phyloP scores from a whole-genome alignment of 441 rosid genomes.

The Pelargonium fulgidum region DNA sequence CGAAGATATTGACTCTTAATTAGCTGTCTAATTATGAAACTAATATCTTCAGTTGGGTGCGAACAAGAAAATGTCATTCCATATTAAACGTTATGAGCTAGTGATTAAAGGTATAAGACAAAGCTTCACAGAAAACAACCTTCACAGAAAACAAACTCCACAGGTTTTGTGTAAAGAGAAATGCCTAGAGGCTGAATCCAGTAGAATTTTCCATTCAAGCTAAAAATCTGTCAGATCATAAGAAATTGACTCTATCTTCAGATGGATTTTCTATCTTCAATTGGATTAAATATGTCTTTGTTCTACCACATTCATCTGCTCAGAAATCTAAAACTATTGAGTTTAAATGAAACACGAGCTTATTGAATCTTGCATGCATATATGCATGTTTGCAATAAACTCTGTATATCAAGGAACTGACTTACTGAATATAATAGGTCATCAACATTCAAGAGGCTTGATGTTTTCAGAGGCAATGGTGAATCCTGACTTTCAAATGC shows the following conservation, averaged over 20 bases:
- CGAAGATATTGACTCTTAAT: background rate
- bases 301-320: background rate
- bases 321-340: constrained; percentile 1
- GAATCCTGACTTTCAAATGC: constrained; percentile 41
- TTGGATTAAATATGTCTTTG: background rate
- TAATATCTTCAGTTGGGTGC: background rate
- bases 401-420: constrained; percentile 1
- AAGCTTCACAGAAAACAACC: background rate
- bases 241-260: background rate
- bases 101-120: background rate
- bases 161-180: background rate
- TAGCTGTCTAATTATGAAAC: background rate
- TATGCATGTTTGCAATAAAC: background rate
- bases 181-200: background rate
- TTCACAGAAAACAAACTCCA: background rate
- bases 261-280: background rate
- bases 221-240: background rate
- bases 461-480: constrained; percentile 27
- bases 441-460: constrained; percentile 44
- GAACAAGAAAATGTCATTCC: background rate
- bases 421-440: constrained; percentile 56
- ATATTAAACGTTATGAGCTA: background rate
- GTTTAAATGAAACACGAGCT: background rate
- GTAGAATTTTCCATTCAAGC: background rate
- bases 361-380: background rate